phyloP scores from a whole-genome alignment of 257 asterid species.

The Penstemon barbatus region DNA sequence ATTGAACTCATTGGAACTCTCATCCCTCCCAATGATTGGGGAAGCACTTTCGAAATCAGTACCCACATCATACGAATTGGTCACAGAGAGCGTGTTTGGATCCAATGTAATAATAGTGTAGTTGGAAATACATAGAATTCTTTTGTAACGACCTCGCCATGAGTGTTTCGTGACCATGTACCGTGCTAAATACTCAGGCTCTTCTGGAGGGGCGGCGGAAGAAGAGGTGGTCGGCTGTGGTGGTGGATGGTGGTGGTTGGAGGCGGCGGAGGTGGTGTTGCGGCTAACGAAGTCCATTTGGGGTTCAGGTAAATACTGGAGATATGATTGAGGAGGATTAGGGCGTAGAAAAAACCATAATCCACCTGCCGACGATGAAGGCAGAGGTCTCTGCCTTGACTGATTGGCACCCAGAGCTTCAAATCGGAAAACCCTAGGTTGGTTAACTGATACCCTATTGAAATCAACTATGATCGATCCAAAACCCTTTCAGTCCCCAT shows the following conservation, averaged over 20 bases:
- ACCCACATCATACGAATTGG: constrained; percentile 85
- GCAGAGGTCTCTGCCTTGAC: constrained; percentile 90
- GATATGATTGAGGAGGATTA: constrained; percentile 70
- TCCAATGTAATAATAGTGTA: constrained; percentile 70
- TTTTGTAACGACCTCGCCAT: constrained; percentile 97
- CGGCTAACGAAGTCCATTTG: constrained; percentile 87
- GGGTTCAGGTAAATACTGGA: constrained; percentile 66
- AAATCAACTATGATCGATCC: background rate
- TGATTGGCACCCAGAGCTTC: constrained; percentile 99
- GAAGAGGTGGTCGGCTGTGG: constrained; percentile 37
- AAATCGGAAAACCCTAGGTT: background rate
- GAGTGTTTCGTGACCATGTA: constrained; percentile 88
- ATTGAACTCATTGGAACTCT: constrained; percentile 71
- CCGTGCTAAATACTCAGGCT: constrained; percentile 87
- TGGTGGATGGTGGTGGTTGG: constrained; percentile 41
- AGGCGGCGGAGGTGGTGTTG: constrained; percentile 44
- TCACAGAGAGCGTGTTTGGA: constrained; percentile 70
- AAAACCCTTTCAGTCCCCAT: background rate
- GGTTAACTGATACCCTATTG: background rate
- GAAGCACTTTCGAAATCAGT: constrained; percentile 86
- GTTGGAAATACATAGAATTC: constrained; percentile 78
- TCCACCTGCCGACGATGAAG: constrained; percentile 83
- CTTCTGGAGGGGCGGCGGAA: constrained; percentile 56
- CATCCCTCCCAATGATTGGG: constrained; percentile 86
- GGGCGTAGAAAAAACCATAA: constrained; percentile 81